phyloP scores from a whole-genome alignment of 768 basidiomycete species.

The Chalciporus sphaerocephalus region DNA sequence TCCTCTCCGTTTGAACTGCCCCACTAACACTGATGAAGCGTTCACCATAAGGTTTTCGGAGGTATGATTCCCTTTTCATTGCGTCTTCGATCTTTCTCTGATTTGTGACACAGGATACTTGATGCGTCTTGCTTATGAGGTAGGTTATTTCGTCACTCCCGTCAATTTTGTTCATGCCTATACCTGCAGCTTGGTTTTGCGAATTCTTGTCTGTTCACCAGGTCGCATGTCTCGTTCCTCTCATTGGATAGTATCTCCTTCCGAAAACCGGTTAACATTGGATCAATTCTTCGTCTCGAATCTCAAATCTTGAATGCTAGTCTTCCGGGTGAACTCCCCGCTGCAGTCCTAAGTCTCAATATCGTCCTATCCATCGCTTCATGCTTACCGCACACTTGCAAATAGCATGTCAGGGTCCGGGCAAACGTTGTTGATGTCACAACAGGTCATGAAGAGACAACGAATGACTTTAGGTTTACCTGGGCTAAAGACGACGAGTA shows the following conservation, averaged over 20 bases:
- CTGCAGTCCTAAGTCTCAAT: conserved; percentile 48
- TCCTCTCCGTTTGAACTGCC: not conserved
- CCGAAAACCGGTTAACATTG: conserved; percentile 76
- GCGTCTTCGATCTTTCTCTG: not conserved
- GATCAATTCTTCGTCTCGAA: conserved; percentile 70
- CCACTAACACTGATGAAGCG: conserved; percentile 34
- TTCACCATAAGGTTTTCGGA: conserved; percentile 83
- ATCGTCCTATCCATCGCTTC: too few species aligned
- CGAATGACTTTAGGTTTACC: conserved; percentile 75
- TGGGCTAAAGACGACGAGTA: conserved; percentile 49
- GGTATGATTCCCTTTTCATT: conserved; percentile 35
- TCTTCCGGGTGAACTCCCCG: conserved; percentile 28
- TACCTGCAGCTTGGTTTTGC: conserved; percentile 61
- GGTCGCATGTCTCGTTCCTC: conserved; percentile 62
- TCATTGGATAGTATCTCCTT: conserved; percentile 80
- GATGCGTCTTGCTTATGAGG: conserved; percentile 72
- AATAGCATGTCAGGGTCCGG: conserved; percentile 65
- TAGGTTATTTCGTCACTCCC: conserved; percentile 20
- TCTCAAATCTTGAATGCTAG: conserved; percentile 64
- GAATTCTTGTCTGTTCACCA: conserved; percentile 65
- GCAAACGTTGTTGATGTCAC: conserved; percentile 68
- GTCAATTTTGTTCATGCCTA: not conserved
- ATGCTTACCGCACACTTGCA: not conserved
- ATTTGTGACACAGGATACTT: conserved; percentile 38
- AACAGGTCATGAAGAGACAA: conserved; percentile 60